Evolutionary conservation across 805 yeast genomes (phyloP).

Genomic region (Tetrapisispora iriomotensis): DNA sequence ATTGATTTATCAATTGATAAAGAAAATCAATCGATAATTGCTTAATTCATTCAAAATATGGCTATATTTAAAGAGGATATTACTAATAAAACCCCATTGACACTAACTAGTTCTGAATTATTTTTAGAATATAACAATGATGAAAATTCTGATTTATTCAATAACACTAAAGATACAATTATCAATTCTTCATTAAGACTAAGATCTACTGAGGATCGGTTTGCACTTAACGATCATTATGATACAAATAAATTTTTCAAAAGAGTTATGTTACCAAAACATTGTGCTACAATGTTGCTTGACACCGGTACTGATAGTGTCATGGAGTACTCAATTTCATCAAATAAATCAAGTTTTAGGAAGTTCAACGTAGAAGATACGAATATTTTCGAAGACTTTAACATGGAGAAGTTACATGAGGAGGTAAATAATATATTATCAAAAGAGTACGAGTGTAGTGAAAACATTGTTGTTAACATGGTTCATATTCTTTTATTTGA

Average conservation of each 20-base stretch:
- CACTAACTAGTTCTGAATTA: conserved; percentile 2
- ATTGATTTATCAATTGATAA: no score
- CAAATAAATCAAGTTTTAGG: background rate
- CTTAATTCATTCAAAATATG: no score
- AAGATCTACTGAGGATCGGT: background rate
- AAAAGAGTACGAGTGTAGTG: background rate
- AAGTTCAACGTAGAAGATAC: no score
- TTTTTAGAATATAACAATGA: background rate
- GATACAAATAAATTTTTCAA: background rate
- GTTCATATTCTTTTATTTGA: background rate
- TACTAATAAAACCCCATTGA: background rate
- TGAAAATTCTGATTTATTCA: background rate
- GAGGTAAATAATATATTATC: no score
- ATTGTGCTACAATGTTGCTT: background rate
- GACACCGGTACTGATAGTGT: conserved; percentile 14
- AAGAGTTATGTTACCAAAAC: conserved; percentile 1
- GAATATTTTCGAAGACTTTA: no score
- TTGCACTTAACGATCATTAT: background rate
- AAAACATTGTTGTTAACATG: background rate
- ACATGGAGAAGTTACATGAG: no score
- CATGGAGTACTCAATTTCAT: conserved; percentile 9
- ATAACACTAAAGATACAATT: no score
- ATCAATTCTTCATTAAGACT: background rate
- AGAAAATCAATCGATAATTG: no score
- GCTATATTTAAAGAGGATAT: background rate